phyloP scores from a whole-genome alignment of 768 basidiomycete species.

The Pleurotus platypus region DNA sequence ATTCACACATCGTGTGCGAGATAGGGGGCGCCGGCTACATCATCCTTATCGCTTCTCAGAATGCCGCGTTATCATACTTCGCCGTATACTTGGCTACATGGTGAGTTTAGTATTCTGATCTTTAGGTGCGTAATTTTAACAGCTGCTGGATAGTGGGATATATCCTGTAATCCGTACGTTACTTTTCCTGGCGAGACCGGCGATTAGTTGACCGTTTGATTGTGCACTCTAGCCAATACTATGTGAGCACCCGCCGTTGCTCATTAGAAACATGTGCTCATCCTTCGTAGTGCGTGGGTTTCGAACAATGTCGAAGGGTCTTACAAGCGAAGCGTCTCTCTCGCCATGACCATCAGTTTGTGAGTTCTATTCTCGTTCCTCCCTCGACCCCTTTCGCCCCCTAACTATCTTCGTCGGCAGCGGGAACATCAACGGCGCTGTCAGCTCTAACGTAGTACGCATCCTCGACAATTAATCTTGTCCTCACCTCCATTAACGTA shows the following conservation, averaged over 20 bases:
- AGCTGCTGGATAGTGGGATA: slow-evolving; percentile 49
- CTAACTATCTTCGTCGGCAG: slow-evolving; percentile 23
- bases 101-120: slow-evolving; percentile 28
- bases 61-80: slow-evolving; percentile 64
- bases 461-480: background rate
- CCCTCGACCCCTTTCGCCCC: background rate
- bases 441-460: slow-evolving; percentile 71
- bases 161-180: slow-evolving; percentile 68
- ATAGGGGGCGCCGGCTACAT: slow-evolving; percentile 63
- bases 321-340: slow-evolving; percentile 70
- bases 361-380: slow-evolving; percentile 22
- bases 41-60: slow-evolving; percentile 62
- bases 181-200: background rate
- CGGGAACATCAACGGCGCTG: slow-evolving; percentile 74
- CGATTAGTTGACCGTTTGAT: background rate
- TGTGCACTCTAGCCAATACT: slow-evolving; percentile 45
- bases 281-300: slow-evolving; percentile 41
- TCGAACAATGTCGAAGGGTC: slow-evolving; percentile 73
- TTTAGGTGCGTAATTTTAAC: background rate
- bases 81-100: slow-evolving; percentile 70
- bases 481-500: background rate
- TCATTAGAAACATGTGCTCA: background rate
- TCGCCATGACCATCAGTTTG: slow-evolving; percentile 70
- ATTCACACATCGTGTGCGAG: slow-evolving; percentile 4
- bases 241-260: slow-evolving; percentile 32